These are phyloP conservation scores for Diplodia corticola DNA, from an alignment of 2,329 filamentous ascomycete species.

Conservation along the genomic window DNA sequence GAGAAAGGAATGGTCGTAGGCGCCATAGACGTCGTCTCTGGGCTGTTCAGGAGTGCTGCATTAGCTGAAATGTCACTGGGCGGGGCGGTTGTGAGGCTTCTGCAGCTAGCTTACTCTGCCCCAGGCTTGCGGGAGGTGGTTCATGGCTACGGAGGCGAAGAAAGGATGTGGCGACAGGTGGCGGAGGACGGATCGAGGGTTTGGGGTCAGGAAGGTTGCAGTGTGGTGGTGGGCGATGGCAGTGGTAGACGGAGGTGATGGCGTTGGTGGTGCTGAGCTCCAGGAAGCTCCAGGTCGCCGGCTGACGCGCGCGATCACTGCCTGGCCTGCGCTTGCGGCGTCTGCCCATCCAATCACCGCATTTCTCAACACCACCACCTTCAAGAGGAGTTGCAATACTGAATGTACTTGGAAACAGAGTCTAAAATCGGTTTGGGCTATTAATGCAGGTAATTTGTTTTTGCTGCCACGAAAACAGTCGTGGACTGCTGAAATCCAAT, in stretches of 20 bases:
- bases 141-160: constrained; percentile 50
- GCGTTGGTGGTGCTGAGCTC: constrained; percentile 19
- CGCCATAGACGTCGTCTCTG: constrained; percentile 93
- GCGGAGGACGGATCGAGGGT: constrained; percentile 23
- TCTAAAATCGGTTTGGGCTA: no score
- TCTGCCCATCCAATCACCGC: constrained; percentile 6
- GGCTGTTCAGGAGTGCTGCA: constrained; percentile 60
- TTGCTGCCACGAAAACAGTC: no score
- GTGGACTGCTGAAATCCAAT: no score
- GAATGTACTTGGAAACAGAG: no score
- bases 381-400: no score
- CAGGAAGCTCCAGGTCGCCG: constrained; percentile 18
- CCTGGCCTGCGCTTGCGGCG: constrained; percentile 15
- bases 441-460: no score
- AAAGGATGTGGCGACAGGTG: not conserved
- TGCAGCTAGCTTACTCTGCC: constrained; percentile 55
- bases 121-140: constrained; percentile 66
- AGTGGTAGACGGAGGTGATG: constrained; percentile 18
- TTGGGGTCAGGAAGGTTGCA: constrained; percentile 26
- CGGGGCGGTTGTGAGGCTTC: constrained; percentile 19
- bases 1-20: constrained; percentile 87
- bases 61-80: constrained; percentile 14
- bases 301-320: constrained; percentile 17
- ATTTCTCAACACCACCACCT: not conserved
- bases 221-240: constrained; percentile 20